A percentile compares a stretch with the other conserved stretches of the same genome.
phyloP scores from a whole-genome alignment of 768 basidiomycete genomes.

The Russula abietina region DNA sequence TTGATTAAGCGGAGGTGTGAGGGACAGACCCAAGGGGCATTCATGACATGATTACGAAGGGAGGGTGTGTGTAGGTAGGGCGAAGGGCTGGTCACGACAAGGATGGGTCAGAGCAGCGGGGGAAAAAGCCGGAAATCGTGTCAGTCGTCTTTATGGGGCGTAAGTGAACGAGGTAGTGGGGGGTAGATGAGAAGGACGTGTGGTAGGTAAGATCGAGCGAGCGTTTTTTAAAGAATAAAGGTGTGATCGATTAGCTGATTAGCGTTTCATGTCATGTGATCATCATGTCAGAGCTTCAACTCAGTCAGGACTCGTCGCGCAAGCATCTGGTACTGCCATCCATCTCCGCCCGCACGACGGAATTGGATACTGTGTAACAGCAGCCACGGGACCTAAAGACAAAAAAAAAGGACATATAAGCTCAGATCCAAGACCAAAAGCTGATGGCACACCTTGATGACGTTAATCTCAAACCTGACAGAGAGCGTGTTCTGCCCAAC shows the following conservation, averaged over 20 bases:
- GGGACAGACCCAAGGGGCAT: neutral
- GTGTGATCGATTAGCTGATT: neutral
- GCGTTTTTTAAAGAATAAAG: neutral
- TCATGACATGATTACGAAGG: neutral
- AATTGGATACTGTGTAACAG: conserved; percentile 95
- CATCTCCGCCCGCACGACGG: conserved; percentile 81
- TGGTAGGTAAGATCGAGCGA: neutral
- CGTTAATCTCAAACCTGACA: conserved; percentile 94
- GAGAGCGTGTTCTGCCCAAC: conserved; percentile 73
- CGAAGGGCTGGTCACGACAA: neutral
- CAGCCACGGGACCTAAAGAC: conserved; percentile 76
- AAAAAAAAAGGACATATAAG: neutral
- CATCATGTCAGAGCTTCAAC: conserved; percentile 57
- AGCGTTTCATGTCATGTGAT: neutral
- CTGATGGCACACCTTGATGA: conserved; percentile 77
- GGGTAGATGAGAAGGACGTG: neutral
- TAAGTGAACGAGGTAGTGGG: neutral
- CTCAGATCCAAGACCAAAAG: conserved; percentile 27
- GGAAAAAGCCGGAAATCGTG: neutral
- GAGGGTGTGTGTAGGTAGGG: neutral
- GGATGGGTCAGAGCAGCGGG: neutral
- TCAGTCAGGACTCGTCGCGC: conserved; percentile 83
- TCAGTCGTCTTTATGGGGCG: conserved; percentile 2
- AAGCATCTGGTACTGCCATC: conserved; percentile 97
- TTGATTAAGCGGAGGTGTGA: neutral